Evolutionary conservation across 805 yeast species (phyloP).

Genomic region (Starmerella powellii): DNA sequence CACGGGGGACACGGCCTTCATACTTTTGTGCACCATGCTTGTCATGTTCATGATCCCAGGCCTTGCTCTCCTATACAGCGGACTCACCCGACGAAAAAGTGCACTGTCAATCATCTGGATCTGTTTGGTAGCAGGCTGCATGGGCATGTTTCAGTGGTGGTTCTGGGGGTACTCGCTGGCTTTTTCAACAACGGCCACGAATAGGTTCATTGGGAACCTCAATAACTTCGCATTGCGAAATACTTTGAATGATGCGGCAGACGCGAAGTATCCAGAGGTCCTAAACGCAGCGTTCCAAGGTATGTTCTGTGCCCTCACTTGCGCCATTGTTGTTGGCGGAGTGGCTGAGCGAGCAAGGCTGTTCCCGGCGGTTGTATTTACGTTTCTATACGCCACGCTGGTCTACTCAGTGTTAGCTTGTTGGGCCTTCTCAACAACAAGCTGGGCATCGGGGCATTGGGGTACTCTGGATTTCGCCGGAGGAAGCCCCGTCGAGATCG

Average conservation of each 20-base stretch:
- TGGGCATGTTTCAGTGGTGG: constrained; percentile 84
- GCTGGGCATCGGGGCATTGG: constrained; percentile 81
- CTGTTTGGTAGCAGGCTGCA: constrained; percentile 56
- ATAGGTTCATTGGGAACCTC: constrained; percentile 79
- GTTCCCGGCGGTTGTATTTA: constrained; percentile 67
- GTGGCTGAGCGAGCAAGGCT: constrained; percentile 88
- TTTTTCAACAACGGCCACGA: constrained; percentile 64
- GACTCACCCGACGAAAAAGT: constrained; percentile 79
- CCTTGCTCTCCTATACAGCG: constrained; percentile 81
- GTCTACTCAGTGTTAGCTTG: constrained; percentile 92
- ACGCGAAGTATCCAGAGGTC: constrained; percentile 58
- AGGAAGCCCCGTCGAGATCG: constrained; percentile 93
- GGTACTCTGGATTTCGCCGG: constrained; percentile 96
- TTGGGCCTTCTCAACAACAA: constrained; percentile 89
- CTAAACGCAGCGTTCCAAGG: constrained; percentile 80
- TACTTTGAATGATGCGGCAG: constrained; percentile 40
- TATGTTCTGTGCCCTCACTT: constrained; percentile 83
- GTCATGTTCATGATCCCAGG: constrained; percentile 94
- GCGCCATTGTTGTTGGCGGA: constrained; percentile 85
- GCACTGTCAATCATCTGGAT: constrained; percentile 80
- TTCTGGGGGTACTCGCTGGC: constrained; percentile 97
- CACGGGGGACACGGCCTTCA: constrained; percentile 32
- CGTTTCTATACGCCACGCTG: constrained; percentile 78
- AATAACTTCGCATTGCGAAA: constrained; percentile 71
- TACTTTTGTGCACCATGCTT: constrained; percentile 33